These are phyloP conservation scores for Lithospermum erythrorhizon DNA, from an alignment of 257 asterid species.

Conservation along the genomic window DNA sequence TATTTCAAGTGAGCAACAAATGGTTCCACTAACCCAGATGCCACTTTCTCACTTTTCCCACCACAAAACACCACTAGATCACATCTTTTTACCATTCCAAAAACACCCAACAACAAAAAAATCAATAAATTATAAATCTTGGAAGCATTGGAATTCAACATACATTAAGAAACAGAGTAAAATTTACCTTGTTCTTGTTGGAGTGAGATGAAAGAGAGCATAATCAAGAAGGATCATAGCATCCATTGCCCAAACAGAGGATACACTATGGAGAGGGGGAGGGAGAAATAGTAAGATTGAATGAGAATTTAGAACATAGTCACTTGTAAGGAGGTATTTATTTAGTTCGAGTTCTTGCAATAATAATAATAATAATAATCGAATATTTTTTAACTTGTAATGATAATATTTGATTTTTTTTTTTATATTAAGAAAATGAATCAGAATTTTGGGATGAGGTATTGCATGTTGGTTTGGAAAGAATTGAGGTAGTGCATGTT, in stretches of 20 bases:
- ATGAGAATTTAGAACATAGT: too few species aligned
- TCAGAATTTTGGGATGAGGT: not conserved
- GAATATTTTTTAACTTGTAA: too few species aligned
- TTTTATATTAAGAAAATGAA: not conserved
- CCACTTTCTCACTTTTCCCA: conserved; percentile 62
- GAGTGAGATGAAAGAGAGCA: conserved; percentile 78
- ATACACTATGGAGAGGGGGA: conserved; percentile 4
- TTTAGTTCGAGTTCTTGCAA: too few species aligned
- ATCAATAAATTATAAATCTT: conserved; percentile 10
- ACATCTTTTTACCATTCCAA: conserved; percentile 38
- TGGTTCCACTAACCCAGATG: conserved; percentile 86
- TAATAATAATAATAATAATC: too few species aligned
- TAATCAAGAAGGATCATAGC: conserved; percentile 53
- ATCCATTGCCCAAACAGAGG: conserved; percentile 32
- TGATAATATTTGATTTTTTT: too few species aligned
- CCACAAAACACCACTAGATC: conserved; percentile 80
- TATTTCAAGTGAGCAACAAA: conserved; percentile 67
- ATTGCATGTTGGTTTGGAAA: not conserved
- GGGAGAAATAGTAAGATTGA: not conserved
- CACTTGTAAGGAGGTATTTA: too few species aligned
- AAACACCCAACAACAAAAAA: conserved; percentile 17
- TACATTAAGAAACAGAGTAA: too few species aligned
- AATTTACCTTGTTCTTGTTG: conserved; percentile 71
- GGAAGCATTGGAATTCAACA: conserved; percentile 1
- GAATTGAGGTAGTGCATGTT: conserved; percentile 7